Evolutionary conservation across 306 rosid species (phyloP).

Genomic region (Vachellia collinsii): DNA sequence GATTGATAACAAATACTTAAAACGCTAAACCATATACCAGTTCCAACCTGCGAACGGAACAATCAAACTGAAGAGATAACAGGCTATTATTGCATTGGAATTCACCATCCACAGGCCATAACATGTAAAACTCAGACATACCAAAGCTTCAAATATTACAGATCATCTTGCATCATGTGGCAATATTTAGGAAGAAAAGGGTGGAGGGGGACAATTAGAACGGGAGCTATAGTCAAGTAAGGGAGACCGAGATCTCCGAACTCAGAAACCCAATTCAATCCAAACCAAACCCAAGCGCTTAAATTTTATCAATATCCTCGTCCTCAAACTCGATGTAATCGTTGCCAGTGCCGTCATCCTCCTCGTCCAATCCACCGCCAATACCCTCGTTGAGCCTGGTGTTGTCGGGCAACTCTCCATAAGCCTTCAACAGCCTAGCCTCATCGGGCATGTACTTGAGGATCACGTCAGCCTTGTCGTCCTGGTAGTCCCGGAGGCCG

Average conservation of each 20-base stretch:
- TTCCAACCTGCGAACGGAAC: background rate
- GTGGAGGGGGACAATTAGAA: background rate
- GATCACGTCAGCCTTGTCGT: constrained; percentile 52
- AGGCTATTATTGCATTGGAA: constrained; percentile 28
- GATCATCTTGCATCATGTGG: constrained; percentile 3
- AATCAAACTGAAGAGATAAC: background rate
- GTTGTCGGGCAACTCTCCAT: constrained; percentile 44
- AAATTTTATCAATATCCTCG: constrained; percentile 54
- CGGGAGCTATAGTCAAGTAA: background rate
- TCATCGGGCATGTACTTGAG: constrained; percentile 57
- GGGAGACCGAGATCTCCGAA: background rate
- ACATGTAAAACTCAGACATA: background rate
- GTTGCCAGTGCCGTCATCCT: constrained; percentile 33
- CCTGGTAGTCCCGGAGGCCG: constrained; percentile 49
- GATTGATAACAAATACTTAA: no score
- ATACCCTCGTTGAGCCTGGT: constrained; percentile 43
- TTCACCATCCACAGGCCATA: constrained; percentile 15
- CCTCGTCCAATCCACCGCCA: constrained; percentile 46
- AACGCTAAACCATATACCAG: background rate
- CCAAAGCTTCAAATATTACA: constrained; percentile 22
- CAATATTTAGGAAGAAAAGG: background rate
- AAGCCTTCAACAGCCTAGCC: constrained; percentile 46
- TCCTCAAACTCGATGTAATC: constrained; percentile 52
- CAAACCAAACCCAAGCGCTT: background rate
- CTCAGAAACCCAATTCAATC: background rate